Base-by-base conservation (phyloP, 2,329 filamentous ascomycete species). In the Lecanicillium sp. region DNA sequence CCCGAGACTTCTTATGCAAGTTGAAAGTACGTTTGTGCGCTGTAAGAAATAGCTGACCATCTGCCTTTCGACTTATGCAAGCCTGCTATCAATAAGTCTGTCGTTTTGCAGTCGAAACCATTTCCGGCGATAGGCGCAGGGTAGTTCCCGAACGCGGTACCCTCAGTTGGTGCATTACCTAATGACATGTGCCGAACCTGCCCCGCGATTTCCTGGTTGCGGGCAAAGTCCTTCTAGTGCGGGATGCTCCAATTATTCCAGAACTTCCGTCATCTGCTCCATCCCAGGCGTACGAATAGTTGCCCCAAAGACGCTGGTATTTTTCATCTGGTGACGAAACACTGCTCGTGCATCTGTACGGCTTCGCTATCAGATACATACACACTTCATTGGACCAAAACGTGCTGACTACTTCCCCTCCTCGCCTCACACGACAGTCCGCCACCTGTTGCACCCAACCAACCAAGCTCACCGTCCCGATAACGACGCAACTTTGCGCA, bases 141-240 rank as follows among this genome's bases (percentile, higher is more conserved):
- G 22, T 25, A 25, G 22, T 11, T 6, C 22, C 13, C 14, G 4
- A 15, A 33, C 18, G 30, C 12, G 15, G 12, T 13, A 33, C 12
- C 18, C 30, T 9, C n/a, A 25, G 22, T 11, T 25, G 22, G 22
- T 25, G 22, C 22, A 25, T 25, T 25, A 25, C 22, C 22, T 25
- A 25, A 25, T 25, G 22, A 25, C 22, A 25, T 25, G n/a, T 15
- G 16, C 25, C 19, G 29, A 36, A 25, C 33, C 9, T 42, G 40
- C 40, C 40, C 40, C 40, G 40, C 40, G 40, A 42, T 42, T 35
- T 16, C n/a, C 38, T 40, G 32, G 11, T 35, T 35, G 33, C 38
- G 16, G 35, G 35, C 35, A 31, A 22, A 33, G 16, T 5, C 13
- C 30, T 8, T 11, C 27, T 35, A 33, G 38, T 33, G 38, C 29